These are phyloP conservation scores for Globisporangium iwayamae DNA, from an alignment of 352 stramenopile genomes.

Conservation along the genomic window DNA sequence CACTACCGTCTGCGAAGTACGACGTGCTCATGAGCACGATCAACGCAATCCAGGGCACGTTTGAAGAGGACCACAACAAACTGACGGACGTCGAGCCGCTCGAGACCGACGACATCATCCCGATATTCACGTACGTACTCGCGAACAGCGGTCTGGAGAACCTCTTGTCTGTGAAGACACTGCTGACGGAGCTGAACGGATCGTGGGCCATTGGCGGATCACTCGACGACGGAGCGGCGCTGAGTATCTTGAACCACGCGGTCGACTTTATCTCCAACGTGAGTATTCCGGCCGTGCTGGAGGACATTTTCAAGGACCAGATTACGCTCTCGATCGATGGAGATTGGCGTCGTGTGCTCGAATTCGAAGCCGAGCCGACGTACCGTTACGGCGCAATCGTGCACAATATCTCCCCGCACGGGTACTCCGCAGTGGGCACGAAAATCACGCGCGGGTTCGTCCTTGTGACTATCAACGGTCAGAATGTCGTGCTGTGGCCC, in stretches of 20 bases:
- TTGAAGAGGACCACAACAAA: slow-evolving; percentile 67
- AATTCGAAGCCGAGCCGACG: slow-evolving; percentile 79
- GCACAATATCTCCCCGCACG: slow-evolving; percentile 72
- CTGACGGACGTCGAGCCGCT: slow-evolving; percentile 47
- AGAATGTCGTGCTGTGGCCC: slow-evolving; percentile 86
- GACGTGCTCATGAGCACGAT: slow-evolving; percentile 73
- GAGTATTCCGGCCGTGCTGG: slow-evolving; percentile 80
- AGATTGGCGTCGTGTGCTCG: slow-evolving; percentile 75
- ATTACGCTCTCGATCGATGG: slow-evolving; percentile 87
- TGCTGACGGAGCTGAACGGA: slow-evolving; percentile 73
- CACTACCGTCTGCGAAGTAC: slow-evolving; percentile 73
- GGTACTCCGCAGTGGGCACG: slow-evolving; percentile 62
- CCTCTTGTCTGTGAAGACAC: slow-evolving; percentile 68
- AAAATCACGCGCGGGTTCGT: slow-evolving; percentile 77
- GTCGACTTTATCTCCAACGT: slow-evolving; percentile 86
- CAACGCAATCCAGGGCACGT: slow-evolving; percentile 72
- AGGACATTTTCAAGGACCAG: slow-evolving; percentile 90
- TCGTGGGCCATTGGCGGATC: slow-evolving; percentile 58
- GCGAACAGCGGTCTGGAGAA: slow-evolving; percentile 86
- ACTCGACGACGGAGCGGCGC: slow-evolving; percentile 55
- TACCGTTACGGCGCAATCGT: slow-evolving; percentile 83
- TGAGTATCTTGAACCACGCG: slow-evolving; percentile 75
- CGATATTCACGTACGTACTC: slow-evolving; percentile 89
- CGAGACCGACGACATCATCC: slow-evolving; percentile 84
- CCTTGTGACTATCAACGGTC: slow-evolving; percentile 81